Evolutionary conservation across 2,329 filamentous ascomycete genomes (phyloP), one percentile per base, ranked within the genome.

Genomic region (Calonectria multiphialidica): DNA sequence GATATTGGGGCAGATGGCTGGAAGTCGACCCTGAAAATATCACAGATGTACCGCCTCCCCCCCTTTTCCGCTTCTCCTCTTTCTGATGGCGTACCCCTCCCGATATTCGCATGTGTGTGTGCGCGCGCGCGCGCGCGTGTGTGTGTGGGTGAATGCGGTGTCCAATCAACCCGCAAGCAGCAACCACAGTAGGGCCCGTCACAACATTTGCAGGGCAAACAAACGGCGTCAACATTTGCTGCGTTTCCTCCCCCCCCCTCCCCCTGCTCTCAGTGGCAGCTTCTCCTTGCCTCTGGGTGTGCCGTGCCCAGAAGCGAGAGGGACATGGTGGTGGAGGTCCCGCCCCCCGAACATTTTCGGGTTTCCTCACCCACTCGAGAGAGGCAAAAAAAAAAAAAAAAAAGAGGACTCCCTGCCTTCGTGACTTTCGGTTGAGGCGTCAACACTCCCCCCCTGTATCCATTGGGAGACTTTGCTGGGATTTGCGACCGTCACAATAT

Each of bases 1-100:
- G 55, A 55, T 55, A 55, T 55, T 33, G 30, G 23, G 30, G 30
- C 50, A 12, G 30, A 55, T 30, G 50, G 30, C 50, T 37, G 50
- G 50, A 18, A 18, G 50, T 35, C n/a, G 47, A 50, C 59, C 59
- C 40, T 45, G 23, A 59, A 18, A 47, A 30, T 35, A 30, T 55
- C 53, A 21, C 37, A 21, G 42, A 53, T 57, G 33, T 47, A 69
- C 33, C 61, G 28, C 40, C 16, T 9, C 8, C 28, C 50, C 65
- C 40, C 55, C 23, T 57, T 57, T 33, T 50, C 74, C 71, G 57
- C 30, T 65, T 37, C 49, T 68, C 61, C 72, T 75, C 75, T 75
- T 71, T 35, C 67, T 72, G 66, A 71, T 68, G 68, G 71, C 72
- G 74, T 76, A 70, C 55, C 50, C 65, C 62, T 53, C 47, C 25